Percentiles rank a stretch among this genome's conserved stretches.
These are phyloP conservation scores for Mercurialis annua DNA, from an alignment of 345 rosid species.

Conservation along the genomic window DNA sequence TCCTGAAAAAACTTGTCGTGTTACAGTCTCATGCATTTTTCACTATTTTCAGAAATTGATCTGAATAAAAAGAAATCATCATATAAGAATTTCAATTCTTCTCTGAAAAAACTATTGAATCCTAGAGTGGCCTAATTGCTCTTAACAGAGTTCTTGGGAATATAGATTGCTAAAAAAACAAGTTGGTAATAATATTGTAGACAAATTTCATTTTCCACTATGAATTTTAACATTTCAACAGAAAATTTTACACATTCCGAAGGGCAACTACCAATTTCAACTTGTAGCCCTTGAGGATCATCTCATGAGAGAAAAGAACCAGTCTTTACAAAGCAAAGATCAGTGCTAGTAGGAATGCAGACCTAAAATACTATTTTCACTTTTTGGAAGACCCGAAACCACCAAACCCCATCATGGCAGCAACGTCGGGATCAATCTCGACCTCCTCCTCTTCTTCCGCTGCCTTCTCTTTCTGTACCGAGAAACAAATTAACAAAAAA, in stretches of 20 bases:
- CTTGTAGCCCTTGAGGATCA: not conserved
- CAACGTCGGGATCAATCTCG: constrained; percentile 88
- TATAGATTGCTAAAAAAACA: no score
- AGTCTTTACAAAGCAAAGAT: not conserved
- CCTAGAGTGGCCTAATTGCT: no score
- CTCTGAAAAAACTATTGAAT: no score
- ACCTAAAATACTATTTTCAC: constrained; percentile 19
- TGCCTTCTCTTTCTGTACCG: constrained; percentile 74
- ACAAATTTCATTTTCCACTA: not conserved
- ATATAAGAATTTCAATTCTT: no score
- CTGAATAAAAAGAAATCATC: no score
- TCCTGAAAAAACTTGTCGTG: no score
- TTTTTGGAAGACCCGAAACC: constrained; percentile 85
- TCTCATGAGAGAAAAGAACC: not conserved
- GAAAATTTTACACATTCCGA: not conserved
- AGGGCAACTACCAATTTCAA: not conserved
- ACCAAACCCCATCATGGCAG: constrained; percentile 96
- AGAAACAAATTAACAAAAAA: not conserved
- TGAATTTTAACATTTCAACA: not conserved
- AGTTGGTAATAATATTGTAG: no score
- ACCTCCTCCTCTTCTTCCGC: constrained; percentile 61
- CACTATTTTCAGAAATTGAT: no score
- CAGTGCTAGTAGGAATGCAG: not conserved
- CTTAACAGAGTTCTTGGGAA: no score
- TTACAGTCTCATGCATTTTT: no score